Conservation (phyloP, 306 rosid genomes). For the Vicia villosa region DNA sequence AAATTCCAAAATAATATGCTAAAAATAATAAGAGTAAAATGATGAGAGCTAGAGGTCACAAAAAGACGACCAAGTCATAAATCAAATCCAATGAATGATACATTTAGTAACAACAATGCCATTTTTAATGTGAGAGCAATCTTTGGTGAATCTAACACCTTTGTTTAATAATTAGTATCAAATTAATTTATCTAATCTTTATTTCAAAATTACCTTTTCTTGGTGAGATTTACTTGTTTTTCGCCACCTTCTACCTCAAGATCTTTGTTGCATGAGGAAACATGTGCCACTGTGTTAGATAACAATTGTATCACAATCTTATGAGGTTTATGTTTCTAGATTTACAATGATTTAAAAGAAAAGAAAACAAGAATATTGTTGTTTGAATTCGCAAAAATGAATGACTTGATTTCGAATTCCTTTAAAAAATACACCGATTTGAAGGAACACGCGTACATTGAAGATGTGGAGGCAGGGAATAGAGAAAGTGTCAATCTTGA, state of each 20-base stretch:
- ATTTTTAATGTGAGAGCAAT: constrained; percentile 35
- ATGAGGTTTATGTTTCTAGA: constrained; percentile 18
- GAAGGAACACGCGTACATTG: constrained; percentile 54
- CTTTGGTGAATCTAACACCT: constrained; percentile 26
- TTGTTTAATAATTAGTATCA: constrained; percentile 28
- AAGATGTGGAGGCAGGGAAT: constrained; percentile 66
- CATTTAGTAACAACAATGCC: constrained; percentile 34
- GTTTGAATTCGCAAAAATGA: constrained; percentile 51
- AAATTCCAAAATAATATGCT: background rate
- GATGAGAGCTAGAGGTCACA: constrained; percentile 30
- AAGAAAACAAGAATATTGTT: background rate
- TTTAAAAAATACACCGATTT: constrained; percentile 67
- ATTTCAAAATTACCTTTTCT: constrained; percentile 42
- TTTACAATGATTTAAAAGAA: constrained; percentile 4
- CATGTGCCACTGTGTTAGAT: constrained; percentile 11
- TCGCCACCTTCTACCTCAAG: constrained; percentile 46
- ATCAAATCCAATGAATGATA: constrained; percentile 5
- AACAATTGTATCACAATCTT: background rate
- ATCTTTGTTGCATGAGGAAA: constrained; percentile 7
- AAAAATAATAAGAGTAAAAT: constrained; percentile 26
- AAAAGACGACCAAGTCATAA: constrained; percentile 54
- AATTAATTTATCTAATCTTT: constrained; percentile 48
- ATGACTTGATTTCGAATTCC: constrained; percentile 74
- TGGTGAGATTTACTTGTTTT: constrained; percentile 38
- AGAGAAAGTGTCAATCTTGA: constrained; percentile 65